Conservation (phyloP, 169 alveolate genomes). For the Plasmodium coatneyi region DNA sequence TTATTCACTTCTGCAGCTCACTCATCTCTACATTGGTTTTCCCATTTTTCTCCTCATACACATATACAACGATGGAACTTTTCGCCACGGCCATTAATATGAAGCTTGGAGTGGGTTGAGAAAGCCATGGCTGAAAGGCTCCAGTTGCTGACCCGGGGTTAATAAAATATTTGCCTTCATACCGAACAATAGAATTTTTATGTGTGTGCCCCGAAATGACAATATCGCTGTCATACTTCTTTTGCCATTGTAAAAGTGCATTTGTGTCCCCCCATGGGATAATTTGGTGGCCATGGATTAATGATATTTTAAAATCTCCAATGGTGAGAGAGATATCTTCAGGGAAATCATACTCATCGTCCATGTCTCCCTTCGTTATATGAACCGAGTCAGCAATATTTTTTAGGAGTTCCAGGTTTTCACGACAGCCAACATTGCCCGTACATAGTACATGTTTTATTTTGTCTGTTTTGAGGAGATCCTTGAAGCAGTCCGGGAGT, state of each 20-base stretch:
- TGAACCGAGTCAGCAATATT: slow-evolving; percentile 84
- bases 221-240: slow-evolving; percentile 91
- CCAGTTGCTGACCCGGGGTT: slow-evolving; percentile 97
- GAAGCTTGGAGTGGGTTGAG: slow-evolving; percentile 84
- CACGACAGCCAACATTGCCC: slow-evolving; percentile 85
- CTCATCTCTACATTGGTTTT: slow-evolving; percentile 87
- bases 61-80: slow-evolving; percentile 81
- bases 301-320: slow-evolving; percentile 93
- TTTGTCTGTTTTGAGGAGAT: slow-evolving; percentile 84
- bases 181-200: slow-evolving; percentile 84
- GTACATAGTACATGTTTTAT: slow-evolving; percentile 85
- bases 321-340: slow-evolving; percentile 77
- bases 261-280: slow-evolving; percentile 95
- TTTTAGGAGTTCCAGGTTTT: slow-evolving; percentile 80
- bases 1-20: slow-evolving; percentile 76
- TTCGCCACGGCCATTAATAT: slow-evolving; percentile 86
- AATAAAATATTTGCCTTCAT: slow-evolving; percentile 92
- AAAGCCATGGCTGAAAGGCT: slow-evolving; percentile 91
- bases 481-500: slow-evolving; percentile 83
- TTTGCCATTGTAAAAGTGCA: slow-evolving; percentile 87
- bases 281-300: slow-evolving; percentile 95
- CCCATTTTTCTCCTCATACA: slow-evolving; percentile 87
- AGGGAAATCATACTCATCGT: slow-evolving; percentile 78
- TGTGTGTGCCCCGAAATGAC: slow-evolving; percentile 94
- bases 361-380: slow-evolving; percentile 87